Base-by-base conservation (phyloP, 2,329 filamentous ascomycete species). In the Aulographum hederae region DNA sequence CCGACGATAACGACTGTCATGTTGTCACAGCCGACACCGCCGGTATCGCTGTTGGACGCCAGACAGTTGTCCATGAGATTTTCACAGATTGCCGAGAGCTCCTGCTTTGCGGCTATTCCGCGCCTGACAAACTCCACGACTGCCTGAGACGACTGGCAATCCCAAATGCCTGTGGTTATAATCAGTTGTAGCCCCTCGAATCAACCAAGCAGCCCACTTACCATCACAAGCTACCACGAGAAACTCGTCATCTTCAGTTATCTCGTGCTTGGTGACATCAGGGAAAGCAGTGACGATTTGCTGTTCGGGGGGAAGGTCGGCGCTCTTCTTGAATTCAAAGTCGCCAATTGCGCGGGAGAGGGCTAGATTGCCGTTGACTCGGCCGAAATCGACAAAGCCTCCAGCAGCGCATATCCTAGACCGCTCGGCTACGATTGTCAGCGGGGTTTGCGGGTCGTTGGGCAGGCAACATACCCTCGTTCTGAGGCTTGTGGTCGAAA, bases 1-100 rank as follows among this genome's bases (percentile, higher is more conserved):
- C 78, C 89, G 48, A 98, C 63, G 42, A 98, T 69, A 45, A 77
- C 64, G 78, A 98, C 95, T 43, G 89, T 98, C 89, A 98, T 98
- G 65, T 98, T 98, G 63, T 98, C 89, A 56, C 89, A 98, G 38
- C 89, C 89, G 38, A 98, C 86, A 40, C 89, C 89, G 34, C 89
- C 89, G 19, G 86, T 94, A 60, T 98, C 89, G 43, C 85, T 93
- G 68, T 92, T 95, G 38, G 85, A 92, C 26, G 89, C 85, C 41
- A 98, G 67, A 53, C 89, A 98, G 63, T 95, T 98, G 64, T 98
- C 86, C 89, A 98, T 98, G 82, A 98, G 93, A 62, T 98, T 98
- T 60, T 98, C 89, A 56, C 86, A 95, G 47, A 98, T 95, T 53
- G 80, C 79, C 34, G 85, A 74, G 32, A 98, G 69, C 31, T 91